A percentile compares a stretch with the other conserved stretches of the same genome.
These are phyloP conservation scores for Rhododendron ovatum DNA, from an alignment of 148 eudicot species.

Conservation along the genomic window DNA sequence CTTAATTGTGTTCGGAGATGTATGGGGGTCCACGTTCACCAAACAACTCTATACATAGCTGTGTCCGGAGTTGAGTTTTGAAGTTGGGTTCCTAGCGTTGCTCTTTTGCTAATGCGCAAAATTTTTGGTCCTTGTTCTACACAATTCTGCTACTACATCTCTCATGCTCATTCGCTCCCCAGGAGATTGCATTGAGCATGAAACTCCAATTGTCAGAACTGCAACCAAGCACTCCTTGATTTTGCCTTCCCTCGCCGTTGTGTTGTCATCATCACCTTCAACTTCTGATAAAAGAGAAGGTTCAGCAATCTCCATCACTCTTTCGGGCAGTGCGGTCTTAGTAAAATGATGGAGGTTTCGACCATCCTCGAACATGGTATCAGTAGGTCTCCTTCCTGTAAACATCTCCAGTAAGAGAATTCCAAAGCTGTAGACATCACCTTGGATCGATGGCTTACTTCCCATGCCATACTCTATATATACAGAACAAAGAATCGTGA, in stretches of 20 bases:
- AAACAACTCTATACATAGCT: no score
- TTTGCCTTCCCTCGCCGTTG: no score
- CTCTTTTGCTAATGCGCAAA: background rate
- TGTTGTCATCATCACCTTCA: no score
- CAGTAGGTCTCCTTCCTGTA: background rate
- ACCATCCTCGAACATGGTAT: background rate
- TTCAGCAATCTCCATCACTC: slow-evolving; percentile 11
- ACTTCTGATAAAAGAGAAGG: no score
- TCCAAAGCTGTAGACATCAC: no score
- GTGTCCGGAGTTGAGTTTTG: no score
- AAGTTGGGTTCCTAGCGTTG: no score
- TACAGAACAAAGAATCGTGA: background rate
- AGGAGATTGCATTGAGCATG: slow-evolving; percentile 20
- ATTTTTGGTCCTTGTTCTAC: background rate
- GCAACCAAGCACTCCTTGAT: background rate
- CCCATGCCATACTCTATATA: background rate
- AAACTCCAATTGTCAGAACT: slow-evolving; percentile 5
- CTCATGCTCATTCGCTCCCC: slow-evolving; percentile 14
- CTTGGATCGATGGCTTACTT: no score
- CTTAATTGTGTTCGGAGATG: no score
- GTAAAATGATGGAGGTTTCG: background rate
- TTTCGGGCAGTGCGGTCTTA: background rate
- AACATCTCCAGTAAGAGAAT: background rate
- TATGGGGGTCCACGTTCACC: no score
- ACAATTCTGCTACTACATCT: background rate